phyloP scores from a whole-genome alignment of 768 basidiomycete genomes.

The Lentinula edodes region DNA sequence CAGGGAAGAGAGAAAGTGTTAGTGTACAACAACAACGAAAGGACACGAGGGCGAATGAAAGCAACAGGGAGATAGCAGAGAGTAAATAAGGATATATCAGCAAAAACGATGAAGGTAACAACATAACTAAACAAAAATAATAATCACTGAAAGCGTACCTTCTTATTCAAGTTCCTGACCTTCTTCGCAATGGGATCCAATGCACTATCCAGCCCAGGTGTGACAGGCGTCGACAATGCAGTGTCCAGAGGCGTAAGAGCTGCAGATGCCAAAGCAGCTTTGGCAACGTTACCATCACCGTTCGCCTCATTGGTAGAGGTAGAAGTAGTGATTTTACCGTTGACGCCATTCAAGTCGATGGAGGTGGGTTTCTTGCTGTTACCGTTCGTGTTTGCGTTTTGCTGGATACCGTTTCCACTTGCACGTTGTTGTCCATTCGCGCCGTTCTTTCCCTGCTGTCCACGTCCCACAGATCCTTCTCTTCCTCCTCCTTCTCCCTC shows the following conservation, averaged over 20 bases:
- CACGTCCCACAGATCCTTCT: conserved; percentile 14
- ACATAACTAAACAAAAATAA: too few species aligned
- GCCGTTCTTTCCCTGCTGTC: conserved; percentile 22
- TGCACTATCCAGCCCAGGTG: conserved; percentile 49
- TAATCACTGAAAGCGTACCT: conserved; percentile 40
- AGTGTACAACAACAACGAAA: neutral
- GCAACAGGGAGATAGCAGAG: too few species aligned
- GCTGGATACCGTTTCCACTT: too few species aligned
- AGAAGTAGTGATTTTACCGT: neutral
- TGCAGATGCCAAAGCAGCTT: neutral
- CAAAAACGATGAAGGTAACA: too few species aligned
- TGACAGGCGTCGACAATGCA: conserved; percentile 36
- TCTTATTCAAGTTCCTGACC: conserved; percentile 91
- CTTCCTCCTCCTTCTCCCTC: conserved; percentile 19
- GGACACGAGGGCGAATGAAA: too few species aligned
- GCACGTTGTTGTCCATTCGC: conserved; percentile 15
- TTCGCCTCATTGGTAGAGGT: neutral
- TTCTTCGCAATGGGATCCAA: conserved; percentile 87
- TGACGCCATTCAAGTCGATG: neutral
- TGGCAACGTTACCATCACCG: neutral
- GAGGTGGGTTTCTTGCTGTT: conserved; percentile 9
- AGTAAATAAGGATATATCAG: too few species aligned
- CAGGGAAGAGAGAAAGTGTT: neutral
- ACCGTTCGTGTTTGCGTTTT: conserved; percentile 8
- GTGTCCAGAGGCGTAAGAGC: conserved; percentile 9